Percentiles rank a stretch among this genome's conserved stretches.
Conservation (phyloP, 2,329 filamentous ascomycete genomes). For the Hymenoscyphus occultus region DNA sequence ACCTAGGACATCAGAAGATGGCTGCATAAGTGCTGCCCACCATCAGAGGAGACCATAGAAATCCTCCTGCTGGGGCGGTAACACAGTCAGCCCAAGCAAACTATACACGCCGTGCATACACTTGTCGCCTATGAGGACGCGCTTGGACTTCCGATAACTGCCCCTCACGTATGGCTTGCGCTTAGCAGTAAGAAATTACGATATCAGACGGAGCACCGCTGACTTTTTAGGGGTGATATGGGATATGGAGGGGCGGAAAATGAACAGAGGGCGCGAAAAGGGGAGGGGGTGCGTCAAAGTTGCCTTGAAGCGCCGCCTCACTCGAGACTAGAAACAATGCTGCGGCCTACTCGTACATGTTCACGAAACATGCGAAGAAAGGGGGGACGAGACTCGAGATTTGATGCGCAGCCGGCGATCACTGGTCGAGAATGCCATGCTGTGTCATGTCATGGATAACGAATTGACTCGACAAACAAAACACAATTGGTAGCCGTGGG, state of each 20-base stretch:
- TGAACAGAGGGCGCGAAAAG: not conserved
- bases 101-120: not conserved
- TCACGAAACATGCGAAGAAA: not conserved
- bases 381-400: not conserved
- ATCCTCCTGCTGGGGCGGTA: conserved; percentile 8
- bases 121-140: not conserved
- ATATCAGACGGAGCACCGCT: not conserved
- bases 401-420: not conserved
- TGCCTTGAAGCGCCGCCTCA: conserved; percentile 7
- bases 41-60: conserved; percentile 2
- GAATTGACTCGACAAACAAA: not conserved
- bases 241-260: not conserved
- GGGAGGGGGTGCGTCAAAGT: conserved; percentile 4
- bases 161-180: not conserved
- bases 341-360: conserved; percentile 1
- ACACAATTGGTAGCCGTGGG: not conserved
- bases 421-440: not conserved
- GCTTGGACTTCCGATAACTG: conserved; percentile 1
- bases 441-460: not conserved
- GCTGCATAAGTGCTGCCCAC: conserved; percentile 9
- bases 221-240: not conserved
- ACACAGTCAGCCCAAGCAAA: conserved; percentile 12
- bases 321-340: not conserved
- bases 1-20: conserved; percentile 6
- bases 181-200: not conserved